phyloP scores from a whole-genome alignment of 768 basidiomycete species.

The Boletus rubescentipes region DNA sequence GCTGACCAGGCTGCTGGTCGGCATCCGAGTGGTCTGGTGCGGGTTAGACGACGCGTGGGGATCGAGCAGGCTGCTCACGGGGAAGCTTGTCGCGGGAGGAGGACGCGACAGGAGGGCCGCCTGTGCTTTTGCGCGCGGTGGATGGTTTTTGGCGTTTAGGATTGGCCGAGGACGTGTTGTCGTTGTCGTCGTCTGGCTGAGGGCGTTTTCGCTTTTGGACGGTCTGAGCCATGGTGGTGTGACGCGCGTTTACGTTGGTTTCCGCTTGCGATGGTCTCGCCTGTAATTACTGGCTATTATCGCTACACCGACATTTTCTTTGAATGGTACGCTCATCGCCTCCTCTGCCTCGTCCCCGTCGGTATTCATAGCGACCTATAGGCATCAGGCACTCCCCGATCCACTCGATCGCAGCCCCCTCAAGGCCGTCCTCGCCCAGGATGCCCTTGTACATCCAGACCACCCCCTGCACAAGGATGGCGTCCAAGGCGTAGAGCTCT shows the following conservation, averaged over 20 bases:
- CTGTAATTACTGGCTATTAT: constrained; percentile 70
- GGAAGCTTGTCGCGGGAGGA: constrained; percentile 25
- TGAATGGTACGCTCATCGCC: constrained; percentile 54
- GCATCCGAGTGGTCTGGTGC: constrained; percentile 21
- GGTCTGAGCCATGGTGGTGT: constrained; percentile 62
- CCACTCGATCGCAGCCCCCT: constrained; percentile 58
- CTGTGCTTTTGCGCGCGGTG: constrained; percentile 87
- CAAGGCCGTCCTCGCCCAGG: constrained; percentile 72
- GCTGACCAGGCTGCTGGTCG: constrained; percentile 26
- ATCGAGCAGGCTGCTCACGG: constrained; percentile 22
- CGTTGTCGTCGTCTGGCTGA: constrained; percentile 34
- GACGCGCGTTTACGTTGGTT: neutral
- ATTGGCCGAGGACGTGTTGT: constrained; percentile 30
- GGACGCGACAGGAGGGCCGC: constrained; percentile 40
- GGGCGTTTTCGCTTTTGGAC: constrained; percentile 48
- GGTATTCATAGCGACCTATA: constrained; percentile 23
- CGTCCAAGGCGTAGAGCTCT: constrained; percentile 67
- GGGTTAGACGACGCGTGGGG: constrained; percentile 12
- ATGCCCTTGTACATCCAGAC: constrained; percentile 64
- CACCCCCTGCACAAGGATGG: constrained; percentile 70
- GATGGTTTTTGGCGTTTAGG: constrained; percentile 48
- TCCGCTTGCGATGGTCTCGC: constrained; percentile 32
- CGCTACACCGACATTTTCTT: constrained; percentile 85
- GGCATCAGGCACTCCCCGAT: constrained; percentile 58
- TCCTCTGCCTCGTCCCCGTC: neutral